These are phyloP conservation scores for Cercophora scortea DNA, from an alignment of 495 filamentous ascomycete genomes.

Conservation along the genomic window DNA sequence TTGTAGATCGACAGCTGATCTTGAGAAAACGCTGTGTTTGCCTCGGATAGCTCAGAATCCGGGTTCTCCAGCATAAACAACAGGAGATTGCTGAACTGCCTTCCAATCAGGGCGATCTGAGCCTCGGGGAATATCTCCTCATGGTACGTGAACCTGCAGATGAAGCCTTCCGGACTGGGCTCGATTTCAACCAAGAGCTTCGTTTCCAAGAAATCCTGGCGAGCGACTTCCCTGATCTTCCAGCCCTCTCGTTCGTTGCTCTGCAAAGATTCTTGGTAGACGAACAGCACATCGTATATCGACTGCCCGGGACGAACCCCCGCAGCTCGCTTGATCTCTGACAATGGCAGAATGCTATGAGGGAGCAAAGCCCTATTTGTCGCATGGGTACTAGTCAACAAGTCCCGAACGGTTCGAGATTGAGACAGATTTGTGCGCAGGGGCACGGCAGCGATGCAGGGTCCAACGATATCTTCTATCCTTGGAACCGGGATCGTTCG, in stretches of 20 bases:
- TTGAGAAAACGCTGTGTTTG: constrained; percentile 24
- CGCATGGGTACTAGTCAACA: constrained; percentile 52
- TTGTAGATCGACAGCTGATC: constrained; percentile 44
- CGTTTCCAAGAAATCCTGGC: constrained; percentile 63
- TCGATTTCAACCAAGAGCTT: constrained; percentile 64
- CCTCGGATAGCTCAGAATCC: constrained; percentile 17
- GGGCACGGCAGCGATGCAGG: constrained; percentile 63
- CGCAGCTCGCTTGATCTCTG: constrained; percentile 55
- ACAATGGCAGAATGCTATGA: constrained; percentile 50
- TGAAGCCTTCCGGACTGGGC: constrained; percentile 44
- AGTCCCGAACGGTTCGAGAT: constrained; percentile 42
- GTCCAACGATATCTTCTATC: constrained; percentile 65
- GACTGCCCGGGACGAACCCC: constrained; percentile 36
- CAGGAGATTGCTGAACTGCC: constrained; percentile 28
- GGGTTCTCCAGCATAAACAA: constrained; percentile 31
- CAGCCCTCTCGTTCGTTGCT: constrained; percentile 6
- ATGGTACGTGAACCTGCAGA: constrained; percentile 48
- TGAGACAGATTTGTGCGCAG: constrained; percentile 47
- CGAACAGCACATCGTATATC: constrained; percentile 64
- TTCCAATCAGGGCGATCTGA: constrained; percentile 39
- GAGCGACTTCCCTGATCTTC: constrained; percentile 38
- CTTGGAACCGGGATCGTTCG: constrained; percentile 55
- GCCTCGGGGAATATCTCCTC: constrained; percentile 31
- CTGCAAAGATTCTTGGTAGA: constrained; percentile 66
- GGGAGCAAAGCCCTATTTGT: constrained; percentile 53